Evolutionary conservation across 805 yeast species (phyloP), one percentile per base, ranked within the genome.

Genomic region (Metschnikowia arizonensis): DNA sequence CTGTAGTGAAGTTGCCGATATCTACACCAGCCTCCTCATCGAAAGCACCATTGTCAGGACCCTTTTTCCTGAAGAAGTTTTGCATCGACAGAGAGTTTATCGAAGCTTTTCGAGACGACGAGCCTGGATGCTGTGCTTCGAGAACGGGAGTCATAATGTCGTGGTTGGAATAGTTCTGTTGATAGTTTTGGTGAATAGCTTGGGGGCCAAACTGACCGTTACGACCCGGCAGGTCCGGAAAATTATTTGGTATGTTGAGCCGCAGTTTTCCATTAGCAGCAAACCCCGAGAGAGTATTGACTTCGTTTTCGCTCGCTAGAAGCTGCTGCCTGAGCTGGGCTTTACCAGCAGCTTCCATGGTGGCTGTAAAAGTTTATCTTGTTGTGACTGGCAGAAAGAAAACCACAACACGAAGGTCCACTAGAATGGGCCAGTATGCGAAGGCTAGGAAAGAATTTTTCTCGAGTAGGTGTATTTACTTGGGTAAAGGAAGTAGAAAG

Each of bases 1-100:
- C 61, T 6, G 66, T 64, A 4, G 69, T 60, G 29, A 66, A 47
- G 29, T 64, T 65, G 35, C 58, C 62, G 24, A 66, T 55, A 46
- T 68, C 73, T 1, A 64, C 68, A 17, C 72, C 73, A 5, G 47
- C 32, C 4, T 68, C 71, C 7, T 70, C 75, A 41, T 68, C 71
- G 33, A 68, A 69, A 17, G 58, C 60, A 4, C 54, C 62, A 12
- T 58, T 63, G 33, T 35, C 41, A 14, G 47, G 61, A n/a, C 53
- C 56, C 46, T 67, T 70, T 28, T 77, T 59, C 33, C 66, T 63
- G 58, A 78, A 74, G 40, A 77, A 60, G 43, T 63, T 64, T 39
- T 72, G 66, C 54, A 76, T 62, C 6, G 71, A 55, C 49, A 46
- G 28, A 4, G 73, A 66, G 9, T 71, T 66, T 52, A 69, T 50